Evolutionary conservation across 2,329 filamentous ascomycete species (phyloP), one percentile per base, ranked within the genome.

Genomic region (Trichothecium roseum): DNA sequence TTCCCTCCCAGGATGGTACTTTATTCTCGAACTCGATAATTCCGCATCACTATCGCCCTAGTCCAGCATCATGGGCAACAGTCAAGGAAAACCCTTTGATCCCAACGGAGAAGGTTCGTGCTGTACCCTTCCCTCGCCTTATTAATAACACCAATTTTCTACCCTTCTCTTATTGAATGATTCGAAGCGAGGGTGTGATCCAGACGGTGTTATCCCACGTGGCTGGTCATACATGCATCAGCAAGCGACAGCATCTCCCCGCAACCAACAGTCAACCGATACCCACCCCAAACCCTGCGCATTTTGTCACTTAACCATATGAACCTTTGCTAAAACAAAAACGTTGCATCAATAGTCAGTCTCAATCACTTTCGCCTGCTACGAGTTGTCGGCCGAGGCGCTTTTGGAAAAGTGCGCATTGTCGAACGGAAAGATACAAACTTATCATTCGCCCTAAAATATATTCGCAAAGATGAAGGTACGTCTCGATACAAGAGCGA

Each of bases 391-490:
- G 91, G 91, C 46, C 93, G 94, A 60, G 91, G 91, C 52, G 91
- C 91, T 38, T 98, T 98, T 67, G 91, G 91, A 52, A 98, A 98
- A 64, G 91, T 98, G 42, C 83, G 91, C 52, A 98, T 98, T 47
- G 91, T 98, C 54, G 91, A 98, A 69, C 78, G 88, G 47, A 96
- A 96, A 63, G 91, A 98, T 56, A 94, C 87, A 2, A 81, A 80
- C 38, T 64, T 96, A 50, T 89, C 88, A 3, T 98, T 98, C 60
- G 91, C 91, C 30, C 72, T 98, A 45, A 98, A 98, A 62, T 96
- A 96, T 60, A 96, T 96, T 45, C 80, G 88, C 47, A 96, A 95
- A 74, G 89, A 96, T 82, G 89, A 96, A 76, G 84, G 87, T 88
- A 53, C 42, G 30, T 28, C 20, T 28, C 18, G 37, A 13, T 22